Evolutionary conservation across 2,329 filamentous ascomycete species (phyloP), one percentile per base, ranked within the genome.

Genomic region (Metarhizium brunneum): DNA sequence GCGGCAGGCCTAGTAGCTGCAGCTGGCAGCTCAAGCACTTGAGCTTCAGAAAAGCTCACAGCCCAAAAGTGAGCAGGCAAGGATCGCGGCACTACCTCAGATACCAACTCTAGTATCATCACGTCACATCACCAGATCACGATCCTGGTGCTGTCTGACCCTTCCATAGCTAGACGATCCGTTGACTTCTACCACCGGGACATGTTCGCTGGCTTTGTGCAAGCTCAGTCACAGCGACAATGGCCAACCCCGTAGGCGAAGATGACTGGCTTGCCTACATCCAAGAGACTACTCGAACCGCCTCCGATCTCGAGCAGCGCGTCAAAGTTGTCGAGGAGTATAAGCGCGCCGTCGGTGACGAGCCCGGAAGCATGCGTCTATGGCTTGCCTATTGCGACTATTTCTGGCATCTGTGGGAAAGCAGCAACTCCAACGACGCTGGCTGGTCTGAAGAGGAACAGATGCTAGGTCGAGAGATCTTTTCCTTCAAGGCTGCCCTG

Each of bases 331-430:
- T 91, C 65, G 88, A 92, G 68, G 72, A 87, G 48, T 90, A 84
- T 71, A 84, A 86, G 62, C 80, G 79, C 61, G 88, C 88, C 56
- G 81, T 86, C 25, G 72, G 74, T 56, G 85, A 88, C 53, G 88
- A 92, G 69, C 86, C 87, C 11, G 84, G 80, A 61, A 92, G 88
- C 63, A 75, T 87, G 57, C 83, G 81, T 59, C 74, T 92, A 45
- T 94, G 89, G 89, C 78, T 85, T 57, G 79, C 84, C 32, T 92
- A 92, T 66, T 89, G 86, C 69, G 84, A 91, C 63, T 92, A 86
- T 71, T 84, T 92, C 59, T 85, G 86, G 77, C 80, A 81, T 20
- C 82, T 91, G 11, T 85, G 88, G 68, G 77, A 78, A 53, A 81
- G 82, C 61, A 84, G 82, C 63, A 82, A 85, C 67, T 78, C 70